Conservation (phyloP, 129 eudicot genomes). For the Flaveria robusta region DNA sequence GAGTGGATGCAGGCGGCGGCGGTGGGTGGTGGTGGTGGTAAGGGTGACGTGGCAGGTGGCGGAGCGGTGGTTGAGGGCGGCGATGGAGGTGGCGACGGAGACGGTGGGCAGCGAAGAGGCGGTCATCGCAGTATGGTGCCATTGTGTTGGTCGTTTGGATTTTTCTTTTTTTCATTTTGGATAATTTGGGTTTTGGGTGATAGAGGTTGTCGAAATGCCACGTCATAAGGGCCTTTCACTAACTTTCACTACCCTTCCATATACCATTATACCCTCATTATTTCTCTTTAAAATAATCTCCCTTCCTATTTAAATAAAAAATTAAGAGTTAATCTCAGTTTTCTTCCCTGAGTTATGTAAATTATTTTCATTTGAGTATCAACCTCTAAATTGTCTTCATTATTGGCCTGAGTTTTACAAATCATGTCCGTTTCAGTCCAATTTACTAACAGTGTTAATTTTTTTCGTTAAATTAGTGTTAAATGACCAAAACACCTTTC, state of each 20-base stretch:
- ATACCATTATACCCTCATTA: not conserved
- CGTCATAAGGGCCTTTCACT: conserved; percentile 23
- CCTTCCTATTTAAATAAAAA: too few species aligned
- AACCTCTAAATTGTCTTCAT: too few species aligned
- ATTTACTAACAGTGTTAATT: too few species aligned
- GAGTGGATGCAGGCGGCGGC: conserved; percentile 35
- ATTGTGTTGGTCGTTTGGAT: conserved; percentile 37
- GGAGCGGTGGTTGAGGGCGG: conserved; percentile 28
- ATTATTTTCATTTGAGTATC: too few species aligned
- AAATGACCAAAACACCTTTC: too few species aligned
- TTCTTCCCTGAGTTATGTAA: too few species aligned
- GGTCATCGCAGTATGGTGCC: conserved; percentile 48
- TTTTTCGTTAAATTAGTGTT: too few species aligned
- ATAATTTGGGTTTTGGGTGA: conserved; percentile 37
- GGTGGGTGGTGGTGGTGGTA: conserved; percentile 17
- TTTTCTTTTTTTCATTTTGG: conserved; percentile 35
- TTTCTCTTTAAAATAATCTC: too few species aligned
- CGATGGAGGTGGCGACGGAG: conserved; percentile 28
- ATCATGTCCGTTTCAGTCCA: too few species aligned
- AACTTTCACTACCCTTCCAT: not conserved
- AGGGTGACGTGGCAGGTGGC: not conserved
- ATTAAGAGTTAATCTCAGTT: too few species aligned
- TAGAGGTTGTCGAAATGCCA: conserved; percentile 36
- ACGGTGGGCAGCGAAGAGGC: conserved; percentile 38
- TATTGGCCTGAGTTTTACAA: too few species aligned